Conservation (phyloP, 768 basidiomycete genomes). For the Mycena pura region DNA sequence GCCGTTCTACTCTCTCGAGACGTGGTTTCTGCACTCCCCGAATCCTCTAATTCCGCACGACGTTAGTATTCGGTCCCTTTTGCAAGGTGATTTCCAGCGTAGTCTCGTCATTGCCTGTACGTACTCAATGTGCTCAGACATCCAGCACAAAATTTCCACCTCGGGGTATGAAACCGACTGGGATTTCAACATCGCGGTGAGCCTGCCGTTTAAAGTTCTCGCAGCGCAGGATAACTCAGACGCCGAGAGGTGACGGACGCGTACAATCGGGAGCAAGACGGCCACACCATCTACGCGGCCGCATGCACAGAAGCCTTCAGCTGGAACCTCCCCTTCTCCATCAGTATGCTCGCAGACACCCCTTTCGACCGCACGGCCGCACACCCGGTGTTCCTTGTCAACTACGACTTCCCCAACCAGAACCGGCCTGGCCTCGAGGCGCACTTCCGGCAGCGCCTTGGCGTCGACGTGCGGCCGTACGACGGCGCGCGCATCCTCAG, state of each 20-base stretch:
- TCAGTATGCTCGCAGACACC: conserved; percentile 18
- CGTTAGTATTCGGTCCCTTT: conserved; percentile 29
- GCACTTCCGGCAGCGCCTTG: conserved; percentile 14
- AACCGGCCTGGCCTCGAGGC: conserved; percentile 21
- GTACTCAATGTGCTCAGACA: not conserved
- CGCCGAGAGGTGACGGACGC: conserved; percentile 21
- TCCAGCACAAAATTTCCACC: conserved; percentile 1
- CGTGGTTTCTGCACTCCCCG: conserved; percentile 23
- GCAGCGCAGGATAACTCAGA: not conserved
- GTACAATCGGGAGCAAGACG: conserved; percentile 25
- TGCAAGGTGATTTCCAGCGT: conserved; percentile 2
- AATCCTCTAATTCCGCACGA: conserved; percentile 29
- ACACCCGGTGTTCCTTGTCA: conserved; percentile 19
- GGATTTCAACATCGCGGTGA: conserved; percentile 27
- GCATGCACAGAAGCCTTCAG: conserved; percentile 23
- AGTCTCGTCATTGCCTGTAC: not conserved
- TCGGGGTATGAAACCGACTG: conserved; percentile 16
- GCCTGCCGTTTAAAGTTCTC: not conserved
- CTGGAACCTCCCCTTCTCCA: conserved; percentile 28
- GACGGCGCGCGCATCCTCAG: conserved; percentile 15
- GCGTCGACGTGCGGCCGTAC: conserved; percentile 18
- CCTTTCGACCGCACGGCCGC: conserved; percentile 15
- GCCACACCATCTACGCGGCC: conserved; percentile 22
- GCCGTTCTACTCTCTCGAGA: conserved; percentile 25
- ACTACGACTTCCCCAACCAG: conserved; percentile 25